Evolutionary conservation across 176 grass and related monocot species (phyloP).

Genomic region (Juncus inflexus): DNA sequence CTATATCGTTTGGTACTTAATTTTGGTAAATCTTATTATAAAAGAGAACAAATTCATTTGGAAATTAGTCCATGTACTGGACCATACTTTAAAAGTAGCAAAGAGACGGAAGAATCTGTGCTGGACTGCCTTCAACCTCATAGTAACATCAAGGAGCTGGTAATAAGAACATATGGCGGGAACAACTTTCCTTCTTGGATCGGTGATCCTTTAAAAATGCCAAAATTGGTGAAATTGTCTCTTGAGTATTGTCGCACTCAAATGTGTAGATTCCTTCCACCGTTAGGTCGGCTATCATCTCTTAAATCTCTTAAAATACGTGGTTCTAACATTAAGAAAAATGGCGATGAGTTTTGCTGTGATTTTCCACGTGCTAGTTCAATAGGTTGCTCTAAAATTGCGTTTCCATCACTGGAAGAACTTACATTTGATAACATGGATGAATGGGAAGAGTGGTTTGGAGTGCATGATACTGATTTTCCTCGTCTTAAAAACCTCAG

Average conservation of each 20-base stretch:
- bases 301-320: background rate
- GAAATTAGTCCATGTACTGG: too few relatives aligned
- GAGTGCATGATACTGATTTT: background rate
- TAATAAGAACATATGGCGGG: background rate
- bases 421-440: too few relatives aligned
- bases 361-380: background rate
- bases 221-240: background rate
- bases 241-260: background rate
- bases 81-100: background rate
- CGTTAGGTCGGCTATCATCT: background rate
- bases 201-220: background rate
- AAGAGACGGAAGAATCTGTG: background rate
- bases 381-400: background rate
- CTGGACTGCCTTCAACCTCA: slow-evolving; percentile 2
- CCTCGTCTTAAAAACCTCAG: background rate
- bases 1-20: background rate
- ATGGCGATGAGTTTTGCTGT: background rate
- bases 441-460: background rate
- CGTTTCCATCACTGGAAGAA: too few relatives aligned
- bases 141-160: background rate
- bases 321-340: background rate
- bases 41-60: too few relatives aligned
- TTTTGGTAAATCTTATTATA: background rate
- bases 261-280: background rate
- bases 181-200: background rate